Conservation (phyloP, 257 asterid genomes). For the Lantana camara region DNA sequence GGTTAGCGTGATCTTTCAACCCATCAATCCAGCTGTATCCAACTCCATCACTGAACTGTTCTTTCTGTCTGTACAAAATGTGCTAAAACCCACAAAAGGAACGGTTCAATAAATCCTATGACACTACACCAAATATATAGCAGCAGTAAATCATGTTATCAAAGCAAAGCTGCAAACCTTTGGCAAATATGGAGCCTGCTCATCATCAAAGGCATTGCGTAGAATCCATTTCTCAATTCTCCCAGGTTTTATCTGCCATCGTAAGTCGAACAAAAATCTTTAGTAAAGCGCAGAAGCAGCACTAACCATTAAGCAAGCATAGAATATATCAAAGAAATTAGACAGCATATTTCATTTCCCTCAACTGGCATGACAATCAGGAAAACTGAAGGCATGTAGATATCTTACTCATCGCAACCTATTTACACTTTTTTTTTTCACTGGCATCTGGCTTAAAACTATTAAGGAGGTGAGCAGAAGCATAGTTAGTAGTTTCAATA, state of each 20-base stretch:
- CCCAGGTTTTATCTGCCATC: slow-evolving; percentile 71
- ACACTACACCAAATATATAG: not conserved
- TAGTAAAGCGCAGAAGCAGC: not conserved
- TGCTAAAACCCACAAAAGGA: slow-evolving; percentile 57
- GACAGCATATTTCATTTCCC: slow-evolving; percentile 4
- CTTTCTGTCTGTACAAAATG: slow-evolving; percentile 93
- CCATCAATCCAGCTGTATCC: slow-evolving; percentile 99
- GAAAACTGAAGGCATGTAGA: slow-evolving; percentile 3
- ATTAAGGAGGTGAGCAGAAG: too few relatives aligned
- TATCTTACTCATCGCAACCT: not conserved
- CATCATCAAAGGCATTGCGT: slow-evolving; percentile 93
- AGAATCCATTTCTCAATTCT: slow-evolving; percentile 98
- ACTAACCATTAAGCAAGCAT: not conserved
- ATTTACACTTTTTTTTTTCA: not conserved
- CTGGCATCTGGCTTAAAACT: too few relatives aligned
- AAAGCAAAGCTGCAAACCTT: slow-evolving; percentile 57
- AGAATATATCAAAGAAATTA: not conserved
- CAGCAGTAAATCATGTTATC: too few relatives aligned
- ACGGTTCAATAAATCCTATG: slow-evolving; percentile 19
- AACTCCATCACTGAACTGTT: slow-evolving; percentile 98
- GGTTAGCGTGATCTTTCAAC: slow-evolving; percentile 84
- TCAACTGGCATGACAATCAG: not conserved
- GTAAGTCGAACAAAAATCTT: slow-evolving; percentile 19
- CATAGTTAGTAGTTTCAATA: too few relatives aligned
- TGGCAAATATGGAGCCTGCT: slow-evolving; percentile 85